These are phyloP conservation scores for Debaryomyces tyrocola DNA, from an alignment of 805 yeast species.

Conservation along the genomic window DNA sequence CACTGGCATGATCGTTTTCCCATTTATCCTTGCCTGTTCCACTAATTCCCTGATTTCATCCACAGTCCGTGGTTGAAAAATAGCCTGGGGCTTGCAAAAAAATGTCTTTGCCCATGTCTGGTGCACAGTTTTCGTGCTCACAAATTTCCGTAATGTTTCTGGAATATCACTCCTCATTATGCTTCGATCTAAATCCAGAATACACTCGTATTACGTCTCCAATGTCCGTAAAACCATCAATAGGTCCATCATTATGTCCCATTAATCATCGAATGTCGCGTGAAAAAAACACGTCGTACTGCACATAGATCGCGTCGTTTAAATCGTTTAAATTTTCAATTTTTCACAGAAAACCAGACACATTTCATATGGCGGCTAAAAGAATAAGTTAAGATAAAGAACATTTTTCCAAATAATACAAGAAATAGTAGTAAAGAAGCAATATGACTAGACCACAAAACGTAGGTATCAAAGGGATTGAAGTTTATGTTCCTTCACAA, in stretches of 20 bases:
- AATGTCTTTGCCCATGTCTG: conserved; percentile 92
- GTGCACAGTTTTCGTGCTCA: conserved; percentile 48
- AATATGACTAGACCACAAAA: conserved; percentile 44
- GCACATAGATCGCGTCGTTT: neutral
- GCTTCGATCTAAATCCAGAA: neutral
- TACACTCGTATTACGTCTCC: neutral
- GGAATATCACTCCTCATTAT: conserved; percentile 21
- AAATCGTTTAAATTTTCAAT: neutral
- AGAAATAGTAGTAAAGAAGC: neutral
- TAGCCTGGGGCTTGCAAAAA: conserved; percentile 69
- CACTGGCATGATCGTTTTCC: conserved; percentile 73
- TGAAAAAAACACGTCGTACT: neutral
- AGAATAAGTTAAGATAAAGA: neutral
- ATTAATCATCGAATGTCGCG: neutral
- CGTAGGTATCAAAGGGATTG: conserved; percentile 96
- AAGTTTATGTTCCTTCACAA: conserved; percentile 76
- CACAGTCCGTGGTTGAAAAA: conserved; percentile 70
- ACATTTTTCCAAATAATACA: no score
- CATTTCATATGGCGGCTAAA: neutral
- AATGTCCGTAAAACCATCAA: neutral
- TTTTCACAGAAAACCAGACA: neutral
- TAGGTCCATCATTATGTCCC: neutral
- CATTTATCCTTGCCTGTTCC: conserved; percentile 55
- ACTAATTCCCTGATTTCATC: conserved; percentile 73
- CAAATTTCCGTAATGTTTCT: conserved; percentile 28